Conservation (phyloP, 78 protist species). For the Dictyostelium citrinum region DNA sequence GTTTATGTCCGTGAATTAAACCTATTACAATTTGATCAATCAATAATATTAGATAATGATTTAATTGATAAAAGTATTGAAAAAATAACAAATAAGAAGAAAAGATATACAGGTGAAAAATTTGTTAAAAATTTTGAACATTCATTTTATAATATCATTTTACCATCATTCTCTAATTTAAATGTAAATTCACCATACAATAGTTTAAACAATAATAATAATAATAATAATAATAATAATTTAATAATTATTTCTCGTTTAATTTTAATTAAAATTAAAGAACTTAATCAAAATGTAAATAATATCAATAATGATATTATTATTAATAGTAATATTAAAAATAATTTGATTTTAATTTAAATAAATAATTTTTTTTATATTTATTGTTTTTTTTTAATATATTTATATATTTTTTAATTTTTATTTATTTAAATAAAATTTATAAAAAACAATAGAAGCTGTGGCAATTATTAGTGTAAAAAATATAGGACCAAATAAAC, state of each 20-base stretch:
- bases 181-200: too few species aligned
- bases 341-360: neutral
- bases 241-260: neutral
- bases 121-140: neutral
- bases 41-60: neutral
- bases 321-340: neutral
- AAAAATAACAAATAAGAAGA: neutral
- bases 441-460: neutral
- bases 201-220: too few species aligned
- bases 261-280: neutral
- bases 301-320: neutral
- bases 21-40: neutral
- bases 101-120: neutral
- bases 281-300: neutral
- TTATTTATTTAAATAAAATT: constrained; percentile 7
- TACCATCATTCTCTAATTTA: neutral
- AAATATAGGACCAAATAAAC: neutral
- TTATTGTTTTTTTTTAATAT: neutral
- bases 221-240: neutral
- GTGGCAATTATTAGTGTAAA: neutral
- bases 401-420: neutral
- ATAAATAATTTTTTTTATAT: neutral
- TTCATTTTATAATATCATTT: neutral
- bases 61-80: neutral
- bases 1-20: neutral